A percentile compares a stretch with the other conserved stretches of the same genome.
Evolutionary conservation across 441 rosid genomes (phyloP).

Genomic region (Dalechampia spathulata): DNA sequence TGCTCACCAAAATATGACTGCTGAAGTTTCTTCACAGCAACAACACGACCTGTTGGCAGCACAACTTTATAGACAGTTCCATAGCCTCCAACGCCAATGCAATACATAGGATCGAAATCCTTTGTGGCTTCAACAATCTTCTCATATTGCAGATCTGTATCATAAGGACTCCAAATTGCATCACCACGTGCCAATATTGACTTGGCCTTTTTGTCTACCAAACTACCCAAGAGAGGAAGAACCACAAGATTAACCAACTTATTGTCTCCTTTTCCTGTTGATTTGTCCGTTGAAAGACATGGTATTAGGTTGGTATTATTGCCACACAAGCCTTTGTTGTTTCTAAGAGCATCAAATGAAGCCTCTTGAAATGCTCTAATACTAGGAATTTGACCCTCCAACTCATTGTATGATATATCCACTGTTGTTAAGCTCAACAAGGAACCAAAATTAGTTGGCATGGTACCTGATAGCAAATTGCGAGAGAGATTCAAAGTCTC

Average conservation of each 20-base stretch:
- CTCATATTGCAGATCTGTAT: too few species aligned
- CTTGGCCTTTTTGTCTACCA: too few species aligned
- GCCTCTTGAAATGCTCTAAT: too few species aligned
- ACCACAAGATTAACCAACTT: too few species aligned
- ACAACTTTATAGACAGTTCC: too few species aligned
- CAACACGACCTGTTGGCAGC: constrained; percentile 5
- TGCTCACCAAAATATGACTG: neutral
- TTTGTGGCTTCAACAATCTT: neutral
- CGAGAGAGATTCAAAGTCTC: constrained; percentile 25
- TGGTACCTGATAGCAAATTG: constrained; percentile 24
- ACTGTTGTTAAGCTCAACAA: constrained; percentile 7
- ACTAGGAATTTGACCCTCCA: too few species aligned
- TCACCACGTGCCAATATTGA: too few species aligned
- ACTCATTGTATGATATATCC: constrained; percentile 32
- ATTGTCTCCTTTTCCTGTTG: neutral
- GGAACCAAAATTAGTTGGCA: constrained; percentile 1
- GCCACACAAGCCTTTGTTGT: constrained; percentile 31
- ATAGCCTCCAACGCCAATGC: too few species aligned
- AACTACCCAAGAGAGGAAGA: too few species aligned
- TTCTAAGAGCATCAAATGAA: constrained; percentile 14
- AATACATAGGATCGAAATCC: too few species aligned
- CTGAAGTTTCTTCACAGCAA: constrained; percentile 30
- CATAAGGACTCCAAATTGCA: too few species aligned
- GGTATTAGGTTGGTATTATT: neutral
- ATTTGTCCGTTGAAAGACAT: neutral